A percentile compares a stretch with the other conserved stretches of the same genome.
phyloP scores from a whole-genome alignment of 2,329 filamentous ascomycete species.

The Cadophora sp. region DNA sequence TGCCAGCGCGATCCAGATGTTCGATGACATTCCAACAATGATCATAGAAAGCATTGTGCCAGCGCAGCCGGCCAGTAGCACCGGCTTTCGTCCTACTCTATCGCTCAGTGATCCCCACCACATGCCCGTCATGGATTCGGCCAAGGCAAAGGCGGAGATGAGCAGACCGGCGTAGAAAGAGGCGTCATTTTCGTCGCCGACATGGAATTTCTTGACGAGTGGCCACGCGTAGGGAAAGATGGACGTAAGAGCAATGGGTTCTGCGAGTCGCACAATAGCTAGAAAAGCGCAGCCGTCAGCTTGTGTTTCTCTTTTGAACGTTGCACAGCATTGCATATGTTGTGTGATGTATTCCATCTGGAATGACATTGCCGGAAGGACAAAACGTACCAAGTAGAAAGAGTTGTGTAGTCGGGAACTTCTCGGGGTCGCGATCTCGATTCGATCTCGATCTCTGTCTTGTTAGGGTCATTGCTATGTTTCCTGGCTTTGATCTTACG shows the following conservation, averaged over 20 bases:
- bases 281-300: conserved; percentile 28
- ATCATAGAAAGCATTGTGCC: conserved; percentile 86
- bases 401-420: conserved; percentile 82
- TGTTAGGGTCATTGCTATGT: conserved; percentile 39
- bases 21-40: conserved; percentile 81
- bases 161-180: conserved; percentile 89
- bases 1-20: conserved; percentile 81
- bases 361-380: conserved; percentile 1
- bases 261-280: conserved; percentile 86
- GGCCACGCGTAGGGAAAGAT: conserved; percentile 94
- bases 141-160: conserved; percentile 84
- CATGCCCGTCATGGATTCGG: conserved; percentile 84
- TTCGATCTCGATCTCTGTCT: conserved; percentile 40
- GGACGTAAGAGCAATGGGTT: conserved; percentile 90
- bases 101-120: conserved; percentile 88
- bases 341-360: conserved; percentile 2
- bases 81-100: conserved; percentile 81
- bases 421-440: conserved; percentile 71
- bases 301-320: not conserved
- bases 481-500: conserved; percentile 34
- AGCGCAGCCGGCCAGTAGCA: conserved; percentile 79
- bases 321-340: not conserved
- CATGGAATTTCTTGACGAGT: conserved; percentile 76
- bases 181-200: conserved; percentile 76
- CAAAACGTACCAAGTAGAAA: conserved; percentile 76